Percentiles rank a stretch among this genome's conserved stretches.
Conservation (phyloP, 345 rosid species). For the Rhizophora mangle region DNA sequence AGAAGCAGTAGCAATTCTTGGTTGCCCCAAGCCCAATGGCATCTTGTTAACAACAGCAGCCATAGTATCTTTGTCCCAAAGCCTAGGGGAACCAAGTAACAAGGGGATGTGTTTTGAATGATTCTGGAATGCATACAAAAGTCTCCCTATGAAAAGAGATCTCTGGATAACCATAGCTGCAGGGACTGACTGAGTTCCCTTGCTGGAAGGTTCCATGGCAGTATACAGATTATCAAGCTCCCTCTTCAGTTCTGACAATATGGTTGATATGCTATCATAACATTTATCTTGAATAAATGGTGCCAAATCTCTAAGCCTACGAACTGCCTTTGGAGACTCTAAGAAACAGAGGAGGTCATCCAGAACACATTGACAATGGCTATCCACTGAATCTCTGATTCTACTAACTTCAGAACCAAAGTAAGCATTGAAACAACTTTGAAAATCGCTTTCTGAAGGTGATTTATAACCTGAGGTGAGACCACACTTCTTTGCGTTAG, state of each 20-base stretch:
- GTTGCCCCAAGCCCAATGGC: slow-evolving; percentile 60
- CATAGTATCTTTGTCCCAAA: slow-evolving; percentile 71
- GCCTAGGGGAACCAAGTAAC: slow-evolving; percentile 88
- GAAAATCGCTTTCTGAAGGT: slow-evolving; percentile 66
- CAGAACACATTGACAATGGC: slow-evolving; percentile 61
- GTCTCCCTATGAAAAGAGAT: slow-evolving; percentile 89
- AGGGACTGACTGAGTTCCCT: slow-evolving; percentile 37
- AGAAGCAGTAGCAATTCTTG: slow-evolving; percentile 44
- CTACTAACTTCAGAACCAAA: slow-evolving; percentile 86
- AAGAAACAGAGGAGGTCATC: slow-evolving; percentile 85
- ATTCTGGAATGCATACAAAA: slow-evolving; percentile 75
- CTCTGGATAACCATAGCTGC: slow-evolving; percentile 71
- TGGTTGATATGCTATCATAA: slow-evolving; percentile 64
- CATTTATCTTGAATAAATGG: slow-evolving; percentile 79
- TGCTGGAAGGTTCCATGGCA: slow-evolving; percentile 43
- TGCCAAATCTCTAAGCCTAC: slow-evolving; percentile 73
- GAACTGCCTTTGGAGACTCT: slow-evolving; percentile 87
- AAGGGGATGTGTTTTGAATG: slow-evolving; percentile 80
- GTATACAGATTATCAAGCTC: slow-evolving; percentile 59
- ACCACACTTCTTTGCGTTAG: slow-evolving; percentile 56
- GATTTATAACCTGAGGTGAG: slow-evolving; percentile 39
- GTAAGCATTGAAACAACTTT: slow-evolving; percentile 71
- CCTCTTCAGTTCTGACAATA: slow-evolving; percentile 57
- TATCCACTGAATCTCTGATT: slow-evolving; percentile 85
- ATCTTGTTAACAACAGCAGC: slow-evolving; percentile 61